Evolutionary conservation across 2,329 filamentous ascomycete genomes (phyloP), one percentile per base, ranked within the genome.

Genomic region (Emmonsiellopsis sp.): DNA sequence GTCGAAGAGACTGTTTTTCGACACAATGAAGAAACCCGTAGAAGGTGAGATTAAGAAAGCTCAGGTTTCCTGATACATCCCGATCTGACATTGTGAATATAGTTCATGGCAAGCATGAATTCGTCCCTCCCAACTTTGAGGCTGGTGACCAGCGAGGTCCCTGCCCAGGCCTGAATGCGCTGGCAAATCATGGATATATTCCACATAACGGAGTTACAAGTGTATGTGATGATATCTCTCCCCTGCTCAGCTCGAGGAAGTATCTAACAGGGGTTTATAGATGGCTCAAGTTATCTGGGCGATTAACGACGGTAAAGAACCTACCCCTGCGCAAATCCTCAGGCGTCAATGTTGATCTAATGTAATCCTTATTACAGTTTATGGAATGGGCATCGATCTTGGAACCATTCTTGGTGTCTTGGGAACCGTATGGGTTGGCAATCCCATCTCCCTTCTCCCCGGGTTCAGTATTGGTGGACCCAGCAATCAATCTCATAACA

Each of bases 401-500:
- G 64, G 67, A 1, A 66, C 67, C 1, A 53, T 77, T 4, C 61
- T 77, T 2, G 69, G 72, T n/a, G 63, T 73, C 3, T 71, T 76
- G 63, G 76, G 75, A 6, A 76, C 73, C 11, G 71, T 76, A 9
- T 73, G 73, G 58, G 72, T 72, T 3, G 78, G 79, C 1, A 76
- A 80, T 55, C 73, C 76, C 5, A 57, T 80, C 0, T 78, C 78
- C 0, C 56, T 78, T 1, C 67, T 71, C 42, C 76, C 71, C 1
- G 71, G 75, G 2, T 79, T 77, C 63, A 80, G 77, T 1, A 80
- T 80, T 41, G 77, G 77, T 9, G 76, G 76, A n/a, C 63, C 68
- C 37, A 67, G 65, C 52, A 57, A 57, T 30, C 63, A 62, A 48
- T 67, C 70, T 11, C 67, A 70, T 54, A 72, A 75, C 55, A 63